Percentiles rank a stretch among this genome's conserved stretches.
Evolutionary conservation across 2,329 filamentous ascomycete genomes (phyloP).

Genomic region (Keithomyces neogunnii): DNA sequence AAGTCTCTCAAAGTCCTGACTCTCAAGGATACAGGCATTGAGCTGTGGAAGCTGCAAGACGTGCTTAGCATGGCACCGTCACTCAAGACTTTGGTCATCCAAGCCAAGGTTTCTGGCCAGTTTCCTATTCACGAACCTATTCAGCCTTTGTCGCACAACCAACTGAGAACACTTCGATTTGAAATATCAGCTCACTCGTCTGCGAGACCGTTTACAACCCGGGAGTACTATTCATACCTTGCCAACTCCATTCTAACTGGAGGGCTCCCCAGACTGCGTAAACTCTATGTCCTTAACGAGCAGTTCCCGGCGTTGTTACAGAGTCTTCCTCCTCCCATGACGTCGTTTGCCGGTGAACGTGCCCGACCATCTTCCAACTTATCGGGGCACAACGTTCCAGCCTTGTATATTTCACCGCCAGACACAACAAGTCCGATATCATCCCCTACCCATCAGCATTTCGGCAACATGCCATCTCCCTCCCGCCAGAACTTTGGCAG

Average conservation of each 20-base stretch:
- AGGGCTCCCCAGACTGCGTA: slow-evolving; percentile 62
- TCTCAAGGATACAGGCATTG: slow-evolving; percentile 64
- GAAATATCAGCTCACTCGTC: slow-evolving; percentile 62
- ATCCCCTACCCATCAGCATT: slow-evolving; percentile 6
- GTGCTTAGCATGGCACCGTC: slow-evolving; percentile 49
- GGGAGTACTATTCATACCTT: slow-evolving; percentile 76
- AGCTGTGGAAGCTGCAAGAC: slow-evolving; percentile 50
- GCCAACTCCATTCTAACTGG: slow-evolving; percentile 72
- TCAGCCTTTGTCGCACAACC: slow-evolving; percentile 58
- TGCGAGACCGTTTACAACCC: slow-evolving; percentile 48
- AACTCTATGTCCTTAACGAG: slow-evolving; percentile 79
- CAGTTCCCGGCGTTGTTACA: slow-evolving; percentile 74
- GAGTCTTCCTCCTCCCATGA: slow-evolving; percentile 56
- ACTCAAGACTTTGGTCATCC: slow-evolving; percentile 49
- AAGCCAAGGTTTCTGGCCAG: slow-evolving; percentile 39
- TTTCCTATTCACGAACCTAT: slow-evolving; percentile 39
- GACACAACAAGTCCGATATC: slow-evolving; percentile 16
- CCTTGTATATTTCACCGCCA: slow-evolving; percentile 11
- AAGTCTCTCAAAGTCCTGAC: slow-evolving; percentile 57
- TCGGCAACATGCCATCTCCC: not conserved
- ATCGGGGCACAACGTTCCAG: slow-evolving; percentile 12
- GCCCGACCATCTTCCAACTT: slow-evolving; percentile 24
- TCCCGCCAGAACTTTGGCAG: slow-evolving; percentile 7
- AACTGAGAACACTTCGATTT: slow-evolving; percentile 67
- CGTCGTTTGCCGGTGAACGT: slow-evolving; percentile 21